A percentile compares a stretch with the other conserved stretches of the same genome.
Evolutionary conservation across 148 eudicot genomes (phyloP).

Genomic region (Chenopodium berlandieri): DNA sequence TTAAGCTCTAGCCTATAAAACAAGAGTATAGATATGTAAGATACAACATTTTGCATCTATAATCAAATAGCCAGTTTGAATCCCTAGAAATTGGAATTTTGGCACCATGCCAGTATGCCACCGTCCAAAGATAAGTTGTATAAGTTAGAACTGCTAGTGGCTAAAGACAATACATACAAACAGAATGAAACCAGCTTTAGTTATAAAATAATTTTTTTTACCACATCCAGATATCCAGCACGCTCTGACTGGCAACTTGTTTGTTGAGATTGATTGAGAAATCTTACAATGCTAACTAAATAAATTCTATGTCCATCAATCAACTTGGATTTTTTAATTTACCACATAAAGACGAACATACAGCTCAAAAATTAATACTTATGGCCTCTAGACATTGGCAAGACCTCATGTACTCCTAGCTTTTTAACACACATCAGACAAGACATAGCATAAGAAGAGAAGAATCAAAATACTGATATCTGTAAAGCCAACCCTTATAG

Average conservation of each 20-base stretch:
- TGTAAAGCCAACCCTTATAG: background rate
- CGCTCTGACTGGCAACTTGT: background rate
- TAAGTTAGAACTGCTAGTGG: background rate
- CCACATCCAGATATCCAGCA: no score
- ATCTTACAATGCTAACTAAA: background rate
- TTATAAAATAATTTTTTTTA: background rate
- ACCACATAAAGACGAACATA: background rate
- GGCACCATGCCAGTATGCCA: background rate
- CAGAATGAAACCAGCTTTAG: background rate
- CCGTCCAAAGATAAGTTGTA: background rate
- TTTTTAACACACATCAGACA: background rate
- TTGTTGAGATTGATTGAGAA: background rate
- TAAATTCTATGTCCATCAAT: background rate
- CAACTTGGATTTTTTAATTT: background rate
- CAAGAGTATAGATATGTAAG: background rate
- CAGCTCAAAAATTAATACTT: background rate
- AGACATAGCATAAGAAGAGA: background rate
- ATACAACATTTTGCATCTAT: no score
- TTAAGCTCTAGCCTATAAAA: background rate
- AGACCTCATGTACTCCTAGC: background rate
- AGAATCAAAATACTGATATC: background rate
- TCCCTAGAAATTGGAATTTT: background rate
- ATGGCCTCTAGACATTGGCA: background rate
- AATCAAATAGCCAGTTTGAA: background rate
- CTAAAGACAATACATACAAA: background rate